Evolutionary conservation across 2,329 filamentous ascomycete species (phyloP).

Genomic region (Nigrospora osmanthi): DNA sequence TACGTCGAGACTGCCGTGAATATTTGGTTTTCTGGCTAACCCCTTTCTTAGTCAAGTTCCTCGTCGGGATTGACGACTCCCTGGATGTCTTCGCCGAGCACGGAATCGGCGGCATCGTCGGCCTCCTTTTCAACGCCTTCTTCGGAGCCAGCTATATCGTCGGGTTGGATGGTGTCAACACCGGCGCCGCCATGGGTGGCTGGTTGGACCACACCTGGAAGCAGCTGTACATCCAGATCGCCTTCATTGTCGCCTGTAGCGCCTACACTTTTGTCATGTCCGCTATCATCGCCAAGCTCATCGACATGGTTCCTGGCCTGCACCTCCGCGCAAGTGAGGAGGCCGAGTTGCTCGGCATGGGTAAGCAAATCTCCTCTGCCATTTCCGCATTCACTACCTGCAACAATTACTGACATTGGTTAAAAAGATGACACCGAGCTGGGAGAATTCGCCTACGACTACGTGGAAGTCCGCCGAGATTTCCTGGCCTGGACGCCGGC

Average conservation of each 20-base stretch:
- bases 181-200: slow-evolving; percentile 52
- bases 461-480: slow-evolving; percentile 81
- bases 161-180: slow-evolving; percentile 71
- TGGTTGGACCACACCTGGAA: slow-evolving; percentile 70
- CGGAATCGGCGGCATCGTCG: slow-evolving; percentile 61
- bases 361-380: too few species aligned
- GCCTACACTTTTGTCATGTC: slow-evolving; percentile 69
- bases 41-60: slow-evolving; percentile 41
- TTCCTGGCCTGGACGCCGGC: slow-evolving; percentile 83
- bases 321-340: slow-evolving; percentile 74
- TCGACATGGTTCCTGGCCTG: slow-evolving; percentile 70
- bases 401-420: too few species aligned
- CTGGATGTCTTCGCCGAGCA: slow-evolving; percentile 69
- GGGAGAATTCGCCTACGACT: slow-evolving; percentile 85
- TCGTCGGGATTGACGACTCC: slow-evolving; percentile 60
- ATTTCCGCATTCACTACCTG: too few species aligned
- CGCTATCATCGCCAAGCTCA: slow-evolving; percentile 63
- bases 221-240: slow-evolving; percentile 72
- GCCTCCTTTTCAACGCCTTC: slow-evolving; percentile 65
- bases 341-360: slow-evolving; percentile 80
- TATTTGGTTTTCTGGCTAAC: too few species aligned
- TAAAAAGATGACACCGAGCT: slow-evolving; percentile 66
- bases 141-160: slow-evolving; percentile 65
- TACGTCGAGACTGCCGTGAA: slow-evolving; percentile 11
- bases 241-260: slow-evolving; percentile 60